phyloP scores from a whole-genome alignment of 345 rosid genomes.

The Salix arbutifolia region DNA sequence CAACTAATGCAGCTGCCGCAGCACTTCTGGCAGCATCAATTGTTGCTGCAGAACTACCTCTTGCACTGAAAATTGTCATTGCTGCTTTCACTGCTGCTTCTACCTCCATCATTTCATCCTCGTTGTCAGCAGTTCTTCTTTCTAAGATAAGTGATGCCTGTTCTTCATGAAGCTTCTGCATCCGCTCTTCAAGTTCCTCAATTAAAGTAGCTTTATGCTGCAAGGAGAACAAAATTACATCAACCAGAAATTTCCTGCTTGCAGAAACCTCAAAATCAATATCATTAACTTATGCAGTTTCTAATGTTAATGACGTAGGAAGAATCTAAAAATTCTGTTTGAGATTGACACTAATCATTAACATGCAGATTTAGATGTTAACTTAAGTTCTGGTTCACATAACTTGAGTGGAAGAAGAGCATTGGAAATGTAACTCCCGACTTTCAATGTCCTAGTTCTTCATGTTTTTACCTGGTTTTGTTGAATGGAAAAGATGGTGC shows the following conservation, averaged over 20 bases:
- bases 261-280: not conserved
- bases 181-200: conserved; percentile 83
- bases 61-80: conserved; percentile 50
- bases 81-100: conserved; percentile 92
- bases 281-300: not conserved
- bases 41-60: conserved; percentile 52
- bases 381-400: not conserved
- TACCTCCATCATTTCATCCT: conserved; percentile 78
- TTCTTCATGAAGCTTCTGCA: conserved; percentile 74
- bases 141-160: conserved; percentile 66
- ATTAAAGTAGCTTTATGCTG: conserved; percentile 85
- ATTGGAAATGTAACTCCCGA: not conserved
- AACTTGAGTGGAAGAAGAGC: not conserved
- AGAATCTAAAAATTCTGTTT: no score
- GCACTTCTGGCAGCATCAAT: conserved; percentile 67
- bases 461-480: not conserved
- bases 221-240: conserved; percentile 5
- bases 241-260: not conserved
- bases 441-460: not conserved
- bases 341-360: not conserved
- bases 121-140: conserved; percentile 78
- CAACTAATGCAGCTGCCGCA: conserved; percentile 67
- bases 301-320: not conserved
- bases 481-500: not conserved
- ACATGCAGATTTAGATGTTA: not conserved